These are phyloP conservation scores for Arthrobotrys iridis DNA, from an alignment of 2,329 filamentous ascomycete genomes.

Conservation along the genomic window DNA sequence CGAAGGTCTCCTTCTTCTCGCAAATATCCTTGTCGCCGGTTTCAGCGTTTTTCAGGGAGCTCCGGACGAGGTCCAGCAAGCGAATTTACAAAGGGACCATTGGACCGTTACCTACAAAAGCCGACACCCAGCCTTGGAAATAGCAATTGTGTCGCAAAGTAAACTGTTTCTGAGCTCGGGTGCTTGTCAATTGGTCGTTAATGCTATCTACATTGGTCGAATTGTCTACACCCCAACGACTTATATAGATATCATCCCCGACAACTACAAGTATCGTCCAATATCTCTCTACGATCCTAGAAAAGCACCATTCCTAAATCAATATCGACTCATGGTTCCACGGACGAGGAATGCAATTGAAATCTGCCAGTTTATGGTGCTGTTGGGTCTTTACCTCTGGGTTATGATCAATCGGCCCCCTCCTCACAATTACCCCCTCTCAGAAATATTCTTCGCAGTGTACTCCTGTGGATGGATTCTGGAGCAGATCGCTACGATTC, in stretches of 20 bases:
- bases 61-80: constrained; percentile 71
- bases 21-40: constrained; percentile 81
- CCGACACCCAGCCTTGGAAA: constrained; percentile 74
- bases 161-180: constrained; percentile 80
- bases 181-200: constrained; percentile 81
- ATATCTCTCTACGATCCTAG: constrained; percentile 83
- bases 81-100: constrained; percentile 65
- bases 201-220: constrained; percentile 81
- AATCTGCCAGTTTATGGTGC: constrained; percentile 75
- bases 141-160: constrained; percentile 83
- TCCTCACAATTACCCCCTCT: constrained; percentile 66
- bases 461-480: constrained; percentile 82
- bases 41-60: constrained; percentile 89
- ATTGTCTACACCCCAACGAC: constrained; percentile 84
- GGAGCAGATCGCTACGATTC: constrained; percentile 78
- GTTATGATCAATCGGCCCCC: constrained; percentile 76
- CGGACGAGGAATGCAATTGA: constrained; percentile 80
- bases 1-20: constrained; percentile 75
- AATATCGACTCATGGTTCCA: constrained; percentile 85
- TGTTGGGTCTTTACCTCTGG: constrained; percentile 74
- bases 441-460: constrained; percentile 75
- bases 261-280: constrained; percentile 84
- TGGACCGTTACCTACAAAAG: constrained; percentile 64
- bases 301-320: constrained; percentile 79
- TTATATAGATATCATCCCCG: constrained; percentile 84